Evolutionary conservation across 148 eudicot species (phyloP).

Genomic region (Linanthus parryae): DNA sequence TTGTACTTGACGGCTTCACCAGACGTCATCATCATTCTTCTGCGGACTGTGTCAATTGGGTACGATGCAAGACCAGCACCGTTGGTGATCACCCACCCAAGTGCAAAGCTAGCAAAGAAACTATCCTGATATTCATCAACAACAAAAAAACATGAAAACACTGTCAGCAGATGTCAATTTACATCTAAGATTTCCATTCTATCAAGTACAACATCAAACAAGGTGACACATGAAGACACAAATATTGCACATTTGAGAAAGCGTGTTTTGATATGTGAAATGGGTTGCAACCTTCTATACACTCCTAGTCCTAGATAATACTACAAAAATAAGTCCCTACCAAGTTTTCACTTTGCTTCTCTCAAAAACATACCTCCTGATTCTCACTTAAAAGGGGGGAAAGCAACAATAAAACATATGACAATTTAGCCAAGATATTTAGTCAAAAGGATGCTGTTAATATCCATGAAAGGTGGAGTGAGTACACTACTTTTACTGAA

Average conservation of each 20-base stretch:
- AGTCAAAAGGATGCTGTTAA: too few relatives aligned
- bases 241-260: not conserved
- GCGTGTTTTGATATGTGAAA: too few relatives aligned
- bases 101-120: conserved; percentile 14
- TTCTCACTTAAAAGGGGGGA: too few relatives aligned
- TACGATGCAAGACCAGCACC: conserved; percentile 15
- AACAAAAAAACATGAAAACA: not conserved
- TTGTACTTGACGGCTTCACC: conserved; percentile 14
- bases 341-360: too few relatives aligned
- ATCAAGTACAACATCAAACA: not conserved
- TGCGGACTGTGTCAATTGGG: conserved; percentile 15
- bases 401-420: too few relatives aligned
- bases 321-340: too few relatives aligned
- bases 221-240: not conserved
- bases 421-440: too few relatives aligned
- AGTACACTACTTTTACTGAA: too few relatives aligned
- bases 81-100: conserved; percentile 14
- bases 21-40: conserved; percentile 16
- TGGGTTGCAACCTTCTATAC: too few relatives aligned
- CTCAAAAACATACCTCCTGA: too few relatives aligned
- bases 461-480: too few relatives aligned
- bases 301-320: too few relatives aligned
- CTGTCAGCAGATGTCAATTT: not conserved
- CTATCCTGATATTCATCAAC: conserved; percentile 12
- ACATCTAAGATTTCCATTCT: not conserved